Evolutionary conservation across 192 early-diverging fungal species (phyloP).

Genomic region (Backusella luteola): DNA sequence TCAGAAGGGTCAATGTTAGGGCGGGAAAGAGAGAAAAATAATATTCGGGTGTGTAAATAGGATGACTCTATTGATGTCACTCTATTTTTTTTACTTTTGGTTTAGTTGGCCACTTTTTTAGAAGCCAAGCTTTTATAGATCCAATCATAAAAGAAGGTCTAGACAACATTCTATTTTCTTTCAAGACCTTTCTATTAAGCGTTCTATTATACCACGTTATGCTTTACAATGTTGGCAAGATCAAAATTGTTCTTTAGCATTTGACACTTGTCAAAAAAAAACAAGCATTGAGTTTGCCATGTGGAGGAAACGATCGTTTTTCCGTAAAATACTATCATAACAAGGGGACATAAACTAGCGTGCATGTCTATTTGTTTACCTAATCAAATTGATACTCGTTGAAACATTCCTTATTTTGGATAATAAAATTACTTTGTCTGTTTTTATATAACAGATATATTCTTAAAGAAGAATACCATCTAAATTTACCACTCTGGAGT

Average conservation of each 20-base stretch:
- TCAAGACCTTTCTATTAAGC: not conserved
- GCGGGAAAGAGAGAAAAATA: not conserved
- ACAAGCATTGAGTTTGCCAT: not conserved
- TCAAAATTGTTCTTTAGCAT: not conserved
- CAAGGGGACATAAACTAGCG: not conserved
- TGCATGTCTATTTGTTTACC: not conserved
- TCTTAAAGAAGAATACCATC: not conserved
- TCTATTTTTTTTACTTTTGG: not conserved
- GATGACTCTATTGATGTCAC: not conserved
- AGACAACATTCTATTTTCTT: not conserved
- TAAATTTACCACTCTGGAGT: not conserved
- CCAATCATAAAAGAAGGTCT: not conserved
- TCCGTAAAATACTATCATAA: not conserved
- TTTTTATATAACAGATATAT: not conserved
- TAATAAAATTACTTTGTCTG: not conserved
- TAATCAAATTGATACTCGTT: not conserved
- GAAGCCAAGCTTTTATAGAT: not conserved
- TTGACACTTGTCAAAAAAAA: not conserved
- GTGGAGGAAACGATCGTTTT: not conserved
- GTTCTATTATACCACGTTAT: too few species aligned
- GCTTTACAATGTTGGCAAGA: not conserved
- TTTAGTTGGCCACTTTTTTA: not conserved
- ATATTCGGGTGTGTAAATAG: not conserved
- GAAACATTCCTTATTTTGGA: conserved; percentile 2
- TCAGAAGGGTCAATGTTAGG: not conserved